Conservation (phyloP, 352 stramenopile genomes). For the Phytopythium litorale region DNA sequence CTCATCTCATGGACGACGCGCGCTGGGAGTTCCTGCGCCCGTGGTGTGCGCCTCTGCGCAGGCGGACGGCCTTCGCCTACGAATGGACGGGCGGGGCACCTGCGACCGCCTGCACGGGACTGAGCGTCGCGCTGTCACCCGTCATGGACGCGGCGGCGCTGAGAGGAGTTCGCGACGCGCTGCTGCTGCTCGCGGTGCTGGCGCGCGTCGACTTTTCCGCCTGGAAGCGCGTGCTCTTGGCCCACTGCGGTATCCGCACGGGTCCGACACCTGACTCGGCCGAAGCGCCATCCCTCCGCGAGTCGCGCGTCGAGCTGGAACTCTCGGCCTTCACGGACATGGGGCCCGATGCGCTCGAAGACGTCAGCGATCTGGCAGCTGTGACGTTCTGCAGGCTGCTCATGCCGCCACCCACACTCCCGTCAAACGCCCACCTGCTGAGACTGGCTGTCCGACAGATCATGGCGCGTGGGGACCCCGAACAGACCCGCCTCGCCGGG, state of each 20-base stretch:
- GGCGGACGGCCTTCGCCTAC: neutral
- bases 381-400: neutral
- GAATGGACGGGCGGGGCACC: neutral
- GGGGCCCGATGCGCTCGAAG: neutral
- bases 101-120: neutral
- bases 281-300: neutral
- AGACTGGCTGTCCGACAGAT: neutral
- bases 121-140: neutral
- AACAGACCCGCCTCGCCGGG: neutral
- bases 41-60: neutral
- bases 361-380: neutral
- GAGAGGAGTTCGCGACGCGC: neutral
- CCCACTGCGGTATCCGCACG: neutral
- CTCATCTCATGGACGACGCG: neutral
- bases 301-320: neutral
- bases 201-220: constrained; percentile 2
- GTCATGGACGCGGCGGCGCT: neutral
- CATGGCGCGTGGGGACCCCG: neutral
- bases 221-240: neutral
- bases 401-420: neutral
- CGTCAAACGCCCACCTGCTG: neutral
- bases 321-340: neutral
- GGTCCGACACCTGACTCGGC: neutral
- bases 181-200: constrained; percentile 3
- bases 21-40: neutral